A percentile compares a stretch with the other conserved stretches of the same genome.
Evolutionary conservation across 169 alveolate species (phyloP).

Genomic region (Sarcocystis neurona): DNA sequence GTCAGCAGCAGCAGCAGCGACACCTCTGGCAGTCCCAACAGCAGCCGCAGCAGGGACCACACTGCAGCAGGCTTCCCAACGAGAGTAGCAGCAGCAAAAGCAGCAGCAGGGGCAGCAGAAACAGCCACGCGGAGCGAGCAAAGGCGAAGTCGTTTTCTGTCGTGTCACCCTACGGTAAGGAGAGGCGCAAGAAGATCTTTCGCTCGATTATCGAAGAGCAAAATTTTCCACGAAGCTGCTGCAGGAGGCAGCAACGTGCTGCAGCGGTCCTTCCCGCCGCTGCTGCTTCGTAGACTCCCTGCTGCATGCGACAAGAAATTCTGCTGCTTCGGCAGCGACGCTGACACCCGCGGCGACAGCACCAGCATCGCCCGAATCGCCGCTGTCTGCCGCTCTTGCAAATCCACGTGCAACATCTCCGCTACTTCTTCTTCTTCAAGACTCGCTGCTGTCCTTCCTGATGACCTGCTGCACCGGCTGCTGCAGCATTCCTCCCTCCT

Average conservation of each 20-base stretch:
- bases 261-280: background rate
- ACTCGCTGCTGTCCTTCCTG: too few relatives aligned
- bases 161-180: constrained; percentile 62
- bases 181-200: constrained; percentile 70
- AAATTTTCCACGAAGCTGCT: constrained; percentile 62
- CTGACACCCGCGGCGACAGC: background rate
- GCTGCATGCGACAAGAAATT: too few relatives aligned
- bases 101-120: background rate
- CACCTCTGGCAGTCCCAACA: too few relatives aligned
- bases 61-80: too few relatives aligned
- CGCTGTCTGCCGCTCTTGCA: constrained; percentile 30
- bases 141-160: background rate
- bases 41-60: too few relatives aligned
- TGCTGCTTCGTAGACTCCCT: too few relatives aligned
- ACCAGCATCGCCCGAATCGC: constrained; percentile 37
- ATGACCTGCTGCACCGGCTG: too few relatives aligned
- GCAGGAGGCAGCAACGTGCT: background rate
- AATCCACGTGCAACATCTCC: background rate
- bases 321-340: background rate
- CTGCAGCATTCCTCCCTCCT: too few relatives aligned
- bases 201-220: constrained; percentile 63
- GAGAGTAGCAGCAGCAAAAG: background rate
- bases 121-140: background rate
- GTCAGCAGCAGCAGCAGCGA: too few relatives aligned
- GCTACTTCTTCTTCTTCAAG: too few relatives aligned